A percentile compares a stretch with the other conserved stretches of the same genome.
phyloP scores from a whole-genome alignment of 1,139 yeast species.

The Taiozyma sp. region DNA sequence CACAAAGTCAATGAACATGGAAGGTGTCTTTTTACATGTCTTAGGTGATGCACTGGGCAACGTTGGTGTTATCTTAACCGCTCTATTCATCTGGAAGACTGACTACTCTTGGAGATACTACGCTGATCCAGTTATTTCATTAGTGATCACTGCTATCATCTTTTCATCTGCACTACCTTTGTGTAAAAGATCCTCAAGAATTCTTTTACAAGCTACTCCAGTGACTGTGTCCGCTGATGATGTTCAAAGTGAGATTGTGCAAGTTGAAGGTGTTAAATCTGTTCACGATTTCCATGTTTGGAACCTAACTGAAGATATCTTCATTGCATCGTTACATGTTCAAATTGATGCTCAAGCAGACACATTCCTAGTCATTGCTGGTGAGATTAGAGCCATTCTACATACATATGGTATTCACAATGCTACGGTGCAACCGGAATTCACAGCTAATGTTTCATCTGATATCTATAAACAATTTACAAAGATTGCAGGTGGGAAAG shows the following conservation, averaged over 20 bases:
- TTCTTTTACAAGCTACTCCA: slow-evolving; percentile 91
- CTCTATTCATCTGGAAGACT: slow-evolving; percentile 91
- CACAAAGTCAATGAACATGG: slow-evolving; percentile 82
- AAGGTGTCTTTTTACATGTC: slow-evolving; percentile 93
- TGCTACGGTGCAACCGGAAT: slow-evolving; percentile 95
- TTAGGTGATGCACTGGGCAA: slow-evolving; percentile 96
- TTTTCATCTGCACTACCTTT: slow-evolving; percentile 90
- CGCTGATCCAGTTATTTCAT: slow-evolving; percentile 81
- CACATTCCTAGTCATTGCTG: slow-evolving; percentile 67
- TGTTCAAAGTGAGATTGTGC: slow-evolving; percentile 62
- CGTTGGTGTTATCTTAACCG: slow-evolving; percentile 87
- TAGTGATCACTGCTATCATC: slow-evolving; percentile 81
- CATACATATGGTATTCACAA: slow-evolving; percentile 87
- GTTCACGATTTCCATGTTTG: slow-evolving; percentile 96
- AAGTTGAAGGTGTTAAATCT: slow-evolving; percentile 70
- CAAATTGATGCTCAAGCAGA: slow-evolving; percentile 63
- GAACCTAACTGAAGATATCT: slow-evolving; percentile 86
- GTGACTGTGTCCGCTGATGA: slow-evolving; percentile 70
- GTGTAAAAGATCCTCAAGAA: slow-evolving; percentile 82
- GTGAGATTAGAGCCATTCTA: slow-evolving; percentile 71
- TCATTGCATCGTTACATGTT: slow-evolving; percentile 87
- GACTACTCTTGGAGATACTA: slow-evolving; percentile 84
- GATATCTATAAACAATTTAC: slow-evolving; percentile 31
- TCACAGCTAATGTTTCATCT: slow-evolving; percentile 27
- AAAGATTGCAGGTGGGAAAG: slow-evolving; percentile 31